These are phyloP conservation scores for Trypanosoma rangeli DNA, from an alignment of 208 protist genomes.

Conservation along the genomic window DNA sequence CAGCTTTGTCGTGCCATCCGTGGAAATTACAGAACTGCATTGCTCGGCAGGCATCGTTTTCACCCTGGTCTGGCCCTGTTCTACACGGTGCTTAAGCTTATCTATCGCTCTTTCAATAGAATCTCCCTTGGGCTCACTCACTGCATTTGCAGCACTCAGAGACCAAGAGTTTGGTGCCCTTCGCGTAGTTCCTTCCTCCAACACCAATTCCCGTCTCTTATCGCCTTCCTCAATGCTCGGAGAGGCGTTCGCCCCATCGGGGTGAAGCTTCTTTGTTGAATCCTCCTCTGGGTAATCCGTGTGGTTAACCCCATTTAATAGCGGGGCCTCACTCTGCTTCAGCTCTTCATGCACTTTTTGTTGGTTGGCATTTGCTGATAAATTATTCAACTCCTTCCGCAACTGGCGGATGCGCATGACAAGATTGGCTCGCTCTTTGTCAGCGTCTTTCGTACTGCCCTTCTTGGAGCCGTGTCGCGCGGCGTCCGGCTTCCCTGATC, in stretches of 20 bases:
- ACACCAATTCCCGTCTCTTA: background rate
- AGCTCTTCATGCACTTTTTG: background rate
- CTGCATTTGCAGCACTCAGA: background rate
- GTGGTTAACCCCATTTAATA: background rate
- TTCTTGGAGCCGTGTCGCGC: background rate
- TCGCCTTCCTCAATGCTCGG: background rate
- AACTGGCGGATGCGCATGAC: slow-evolving; percentile 46
- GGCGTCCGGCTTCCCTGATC: background rate
- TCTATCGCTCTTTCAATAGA: background rate
- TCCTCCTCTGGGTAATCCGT: background rate
- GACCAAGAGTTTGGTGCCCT: background rate
- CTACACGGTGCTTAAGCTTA: slow-evolving; percentile 8
- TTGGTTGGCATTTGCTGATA: background rate
- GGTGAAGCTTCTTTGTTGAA: background rate
- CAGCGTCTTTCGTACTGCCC: background rate
- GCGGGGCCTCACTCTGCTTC: background rate
- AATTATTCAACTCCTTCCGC: slow-evolving; percentile 29
- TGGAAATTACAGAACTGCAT: background rate
- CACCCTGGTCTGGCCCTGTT: background rate
- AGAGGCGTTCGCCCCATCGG: background rate
- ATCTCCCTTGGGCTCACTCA: background rate
- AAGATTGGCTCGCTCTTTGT: slow-evolving; percentile 56
- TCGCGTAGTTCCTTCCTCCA: background rate
- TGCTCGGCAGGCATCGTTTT: background rate
- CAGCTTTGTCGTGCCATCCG: background rate